Evolutionary conservation across 192 early-diverging fungal species (phyloP).

Genomic region (Backusella mclennaniae): DNA sequence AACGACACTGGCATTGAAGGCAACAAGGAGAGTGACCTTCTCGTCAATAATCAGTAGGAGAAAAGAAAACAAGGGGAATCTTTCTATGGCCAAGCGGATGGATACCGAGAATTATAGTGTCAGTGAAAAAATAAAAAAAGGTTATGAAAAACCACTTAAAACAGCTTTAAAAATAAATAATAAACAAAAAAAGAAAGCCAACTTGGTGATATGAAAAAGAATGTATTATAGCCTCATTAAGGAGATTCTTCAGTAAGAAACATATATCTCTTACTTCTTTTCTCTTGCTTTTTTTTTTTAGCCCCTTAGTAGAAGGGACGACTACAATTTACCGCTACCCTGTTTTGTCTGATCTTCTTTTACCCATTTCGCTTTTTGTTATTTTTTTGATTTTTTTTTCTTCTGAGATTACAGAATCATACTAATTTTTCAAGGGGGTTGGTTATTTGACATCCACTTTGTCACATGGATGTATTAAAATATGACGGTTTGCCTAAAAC

Average conservation of each 20-base stretch:
- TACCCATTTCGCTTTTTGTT: neutral
- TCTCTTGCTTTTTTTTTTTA: neutral
- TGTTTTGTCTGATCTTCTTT: conserved; percentile 3
- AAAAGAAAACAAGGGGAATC: neutral
- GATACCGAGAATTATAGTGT: neutral
- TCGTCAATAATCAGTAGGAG: neutral
- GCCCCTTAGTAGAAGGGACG: neutral
- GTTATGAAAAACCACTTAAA: too few relatives aligned
- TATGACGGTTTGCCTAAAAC: conserved; percentile 4
- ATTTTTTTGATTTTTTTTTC: neutral
- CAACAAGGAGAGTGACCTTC: neutral
- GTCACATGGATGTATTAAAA: neutral
- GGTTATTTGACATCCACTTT: conserved; percentile 1
- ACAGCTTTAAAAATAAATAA: neutral
- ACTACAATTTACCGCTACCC: neutral
- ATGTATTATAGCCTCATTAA: neutral
- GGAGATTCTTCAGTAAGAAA: neutral
- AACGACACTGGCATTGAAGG: neutral
- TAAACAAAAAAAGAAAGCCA: neutral
- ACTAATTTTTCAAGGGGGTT: conserved; percentile 4
- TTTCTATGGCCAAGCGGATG: neutral
- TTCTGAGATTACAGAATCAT: conserved; percentile 5
- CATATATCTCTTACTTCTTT: neutral
- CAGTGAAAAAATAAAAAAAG: neutral
- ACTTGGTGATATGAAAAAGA: neutral